phyloP scores from a whole-genome alignment of 306 rosid genomes.

The Aeschynomene evenia region DNA sequence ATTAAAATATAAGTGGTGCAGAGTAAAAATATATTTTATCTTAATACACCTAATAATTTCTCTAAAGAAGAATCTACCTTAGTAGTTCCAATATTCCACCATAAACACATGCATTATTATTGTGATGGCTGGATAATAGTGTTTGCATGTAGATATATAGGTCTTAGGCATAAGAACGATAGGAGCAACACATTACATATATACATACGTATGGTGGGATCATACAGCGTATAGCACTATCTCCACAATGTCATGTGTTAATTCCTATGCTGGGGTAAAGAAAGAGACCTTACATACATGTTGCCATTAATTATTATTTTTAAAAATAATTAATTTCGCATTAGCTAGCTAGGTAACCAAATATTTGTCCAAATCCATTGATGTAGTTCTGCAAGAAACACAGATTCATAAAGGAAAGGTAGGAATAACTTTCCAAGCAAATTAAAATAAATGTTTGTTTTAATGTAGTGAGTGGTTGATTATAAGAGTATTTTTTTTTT shows the following conservation, averaged over 20 bases:
- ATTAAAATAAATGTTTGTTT: too few species aligned
- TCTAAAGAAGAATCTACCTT: conserved; percentile 13
- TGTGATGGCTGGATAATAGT: neutral
- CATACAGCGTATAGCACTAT: neutral
- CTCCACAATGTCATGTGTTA: neutral
- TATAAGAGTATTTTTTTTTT: too few species aligned
- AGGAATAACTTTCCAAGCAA: neutral
- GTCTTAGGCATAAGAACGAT: neutral
- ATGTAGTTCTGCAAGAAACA: neutral
- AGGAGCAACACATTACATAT: neutral
- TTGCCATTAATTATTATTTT: conserved; percentile 15
- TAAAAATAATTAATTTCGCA: conserved; percentile 12
- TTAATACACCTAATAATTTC: too few species aligned
- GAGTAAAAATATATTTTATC: too few species aligned
- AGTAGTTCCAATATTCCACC: conserved; percentile 14
- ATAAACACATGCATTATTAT: neutral
- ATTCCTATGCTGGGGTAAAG: neutral
- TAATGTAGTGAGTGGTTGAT: too few species aligned
- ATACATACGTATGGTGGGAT: neutral
- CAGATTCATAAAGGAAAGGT: neutral
- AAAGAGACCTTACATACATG: neutral
- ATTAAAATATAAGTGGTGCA: too few species aligned
- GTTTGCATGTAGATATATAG: neutral
- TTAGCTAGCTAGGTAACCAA: neutral
- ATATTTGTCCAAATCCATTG: neutral